Base-by-base conservation (phyloP, 495 filamentous ascomycete species). In the Penicillium antarcticum region DNA sequence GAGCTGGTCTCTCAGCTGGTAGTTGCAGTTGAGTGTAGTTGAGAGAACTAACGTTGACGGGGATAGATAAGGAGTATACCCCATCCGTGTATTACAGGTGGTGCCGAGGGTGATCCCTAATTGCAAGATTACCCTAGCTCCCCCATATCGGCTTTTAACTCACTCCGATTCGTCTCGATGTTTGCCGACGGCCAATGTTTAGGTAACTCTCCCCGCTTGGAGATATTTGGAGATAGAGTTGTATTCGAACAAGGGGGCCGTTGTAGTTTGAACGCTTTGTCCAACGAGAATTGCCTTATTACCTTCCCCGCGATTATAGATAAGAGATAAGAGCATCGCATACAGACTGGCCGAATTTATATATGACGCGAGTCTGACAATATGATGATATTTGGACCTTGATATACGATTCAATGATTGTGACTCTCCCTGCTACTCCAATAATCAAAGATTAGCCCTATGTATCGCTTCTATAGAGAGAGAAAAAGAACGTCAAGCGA, bases 1-100 rank as follows among this genome's bases (percentile, higher is more conserved):
- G 38, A 3, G 17, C 11, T 24, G 41, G 8, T 32, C 7, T 26
- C 14, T 31, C 14, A n/a, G n/a, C n/a, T n/a, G n/a, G n/a, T n/a
- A n/a, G n/a, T n/a, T n/a, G n/a, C n/a, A n/a, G n/a, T n/a, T n/a
- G n/a, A 14, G 13, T 42, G 23, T 14, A 26, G n/a, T 5, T 4
- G 6, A 42, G 7, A 5, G 19, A 3, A 24, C n/a, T 41, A 4
- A 23, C 8, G 5, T 41, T 5, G 17, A 40, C 9, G 37, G 9
- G 32, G 5, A 34, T 11, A 18, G 13, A 8, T 49, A 41, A 23
- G 26, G 26, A 29, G 5, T 14, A 49, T 34, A 35, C 12, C 18
- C 9, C 37, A 34, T 49, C 38, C 47, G 38, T 49, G 47, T 49
- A 49, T 49, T 49, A 35, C 47, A 49, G 47, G 47, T 49, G 38